phyloP scores from a whole-genome alignment of 805 yeast species.

The Zygotorulaspora florentina region DNA sequence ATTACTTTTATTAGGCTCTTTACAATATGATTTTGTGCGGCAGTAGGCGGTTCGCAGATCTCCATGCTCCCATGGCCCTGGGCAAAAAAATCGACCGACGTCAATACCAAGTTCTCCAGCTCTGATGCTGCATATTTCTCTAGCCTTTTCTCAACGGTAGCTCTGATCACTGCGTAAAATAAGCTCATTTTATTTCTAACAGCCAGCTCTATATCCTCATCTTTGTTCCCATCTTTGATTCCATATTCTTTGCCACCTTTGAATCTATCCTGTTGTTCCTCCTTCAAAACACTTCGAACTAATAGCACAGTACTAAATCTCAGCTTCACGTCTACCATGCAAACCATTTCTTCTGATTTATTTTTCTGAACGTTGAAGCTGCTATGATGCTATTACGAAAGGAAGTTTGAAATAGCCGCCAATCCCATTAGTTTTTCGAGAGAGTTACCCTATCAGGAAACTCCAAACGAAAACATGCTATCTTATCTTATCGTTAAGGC shows the following conservation, averaged over 20 bases:
- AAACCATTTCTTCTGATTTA: slow-evolving; percentile 10
- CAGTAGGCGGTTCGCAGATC: slow-evolving; percentile 24
- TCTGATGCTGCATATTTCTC: slow-evolving; percentile 4
- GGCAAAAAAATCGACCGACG: slow-evolving; percentile 14
- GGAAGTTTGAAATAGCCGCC: slow-evolving; percentile 1
- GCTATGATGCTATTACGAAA: neutral
- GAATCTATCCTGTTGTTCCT: slow-evolving; percentile 4
- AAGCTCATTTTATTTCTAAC: slow-evolving; percentile 7
- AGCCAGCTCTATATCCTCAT: slow-evolving; percentile 1
- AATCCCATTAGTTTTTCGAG: slow-evolving; percentile 1
- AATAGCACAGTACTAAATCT: slow-evolving; percentile 14
- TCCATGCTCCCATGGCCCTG: slow-evolving; percentile 30
- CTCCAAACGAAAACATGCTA: neutral
- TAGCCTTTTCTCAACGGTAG: slow-evolving; percentile 17
- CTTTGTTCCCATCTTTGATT: neutral
- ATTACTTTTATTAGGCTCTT: slow-evolving; percentile 24
- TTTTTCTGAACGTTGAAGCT: neutral
- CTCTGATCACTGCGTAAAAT: slow-evolving; percentile 12
- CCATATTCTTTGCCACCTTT: neutral
- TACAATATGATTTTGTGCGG: slow-evolving; percentile 23
- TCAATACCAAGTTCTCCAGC: slow-evolving; percentile 11
- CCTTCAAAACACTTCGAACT: slow-evolving; percentile 10
- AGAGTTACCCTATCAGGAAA: slow-evolving; percentile 3
- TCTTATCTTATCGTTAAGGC: slow-evolving; percentile 1
- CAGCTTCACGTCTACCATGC: slow-evolving; percentile 19